Evolutionary conservation across 2,329 filamentous ascomycete species (phyloP), one percentile per base, ranked within the genome.

Genomic region (Diaporthe sp.): DNA sequence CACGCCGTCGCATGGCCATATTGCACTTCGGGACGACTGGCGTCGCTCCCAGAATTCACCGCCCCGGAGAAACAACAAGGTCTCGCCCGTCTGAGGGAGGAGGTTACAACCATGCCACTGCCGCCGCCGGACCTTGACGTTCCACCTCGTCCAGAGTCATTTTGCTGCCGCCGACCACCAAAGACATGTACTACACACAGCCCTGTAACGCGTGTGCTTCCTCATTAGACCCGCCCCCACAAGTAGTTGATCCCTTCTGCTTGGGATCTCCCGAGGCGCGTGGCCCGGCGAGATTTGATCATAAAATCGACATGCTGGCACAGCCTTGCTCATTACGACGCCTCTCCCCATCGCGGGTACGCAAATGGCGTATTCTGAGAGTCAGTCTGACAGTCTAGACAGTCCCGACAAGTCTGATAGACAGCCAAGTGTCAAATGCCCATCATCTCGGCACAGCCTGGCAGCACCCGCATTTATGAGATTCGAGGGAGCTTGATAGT

Each of bases 271-370:
- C 65, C 65, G 34, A 42, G 9, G 65, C 49, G n/a, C 28, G 65
- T 55, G 15, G 65, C 65, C 15, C 34, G 60, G 61, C 71, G 57
- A 65, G 42, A 53, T 63, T 71, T 71, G 57, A 47, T 71, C 65
- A 60, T 22, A 70, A 55, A n/a, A 17, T 20, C 49, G 49, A 34
- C 49, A 37, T 39, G 34, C 63, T 20, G 25, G 65, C 55, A 70
- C 74, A 57, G 74, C 71, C 71, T 63, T 70, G 55, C 61, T 47
- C 71, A 47, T 58, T 39, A 67, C 60, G 71, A 74, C 74, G 63
- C 71, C 71, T 65, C 70, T 67, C 25, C 63, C 22, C 49, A 55
- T 70, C 31, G 12, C 31, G 17, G 25, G 25, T 68, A 68, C 65
- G 34, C 28, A 67, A 67, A 49, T 22, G 20, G 25, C 65, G 47